These are phyloP conservation scores for Cymbopogon citratus DNA, from an alignment of 176 grass and related monocot species.

Conservation along the genomic window DNA sequence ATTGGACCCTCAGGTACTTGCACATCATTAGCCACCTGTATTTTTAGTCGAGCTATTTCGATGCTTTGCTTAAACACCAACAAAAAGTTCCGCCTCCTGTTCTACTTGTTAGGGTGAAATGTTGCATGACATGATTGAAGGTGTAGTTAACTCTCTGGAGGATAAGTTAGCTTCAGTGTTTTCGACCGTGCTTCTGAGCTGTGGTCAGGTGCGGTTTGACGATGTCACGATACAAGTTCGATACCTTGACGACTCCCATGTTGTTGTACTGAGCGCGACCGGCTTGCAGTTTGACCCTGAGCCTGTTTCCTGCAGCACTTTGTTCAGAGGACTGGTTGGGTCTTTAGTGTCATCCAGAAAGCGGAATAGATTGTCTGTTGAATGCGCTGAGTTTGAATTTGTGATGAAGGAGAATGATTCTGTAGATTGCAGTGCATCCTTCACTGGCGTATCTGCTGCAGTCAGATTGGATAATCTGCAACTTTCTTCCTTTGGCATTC, in stretches of 20 bases:
- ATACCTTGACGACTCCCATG: slow-evolving; percentile 45
- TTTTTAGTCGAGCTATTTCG: background rate
- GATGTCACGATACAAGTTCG: slow-evolving; percentile 36
- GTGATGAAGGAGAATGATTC: slow-evolving; percentile 55
- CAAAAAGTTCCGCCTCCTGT: background rate
- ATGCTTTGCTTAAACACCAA: background rate
- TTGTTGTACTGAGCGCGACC: slow-evolving; percentile 32
- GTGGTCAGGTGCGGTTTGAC: slow-evolving; percentile 43
- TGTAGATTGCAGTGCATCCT: slow-evolving; percentile 44
- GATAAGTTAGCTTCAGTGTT: slow-evolving; percentile 38
- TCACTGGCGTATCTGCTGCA: slow-evolving; percentile 39
- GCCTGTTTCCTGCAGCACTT: slow-evolving; percentile 44
- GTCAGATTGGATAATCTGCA: slow-evolving; percentile 51
- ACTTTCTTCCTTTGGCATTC: slow-evolving; percentile 47
- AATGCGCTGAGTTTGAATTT: slow-evolving; percentile 48
- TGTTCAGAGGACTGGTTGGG: slow-evolving; percentile 60
- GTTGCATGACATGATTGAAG: slow-evolving; percentile 63
- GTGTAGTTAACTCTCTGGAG: slow-evolving; percentile 43
- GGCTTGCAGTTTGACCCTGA: slow-evolving; percentile 49
- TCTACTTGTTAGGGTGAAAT: slow-evolving; percentile 53
- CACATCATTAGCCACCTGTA: background rate
- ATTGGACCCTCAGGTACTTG: slow-evolving; percentile 55
- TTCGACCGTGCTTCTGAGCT: slow-evolving; percentile 45
- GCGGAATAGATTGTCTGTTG: slow-evolving; percentile 51
- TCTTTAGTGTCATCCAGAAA: slow-evolving; percentile 41